phyloP scores from a whole-genome alignment of 2,329 filamentous ascomycete species.

The Aspergillus persii region DNA sequence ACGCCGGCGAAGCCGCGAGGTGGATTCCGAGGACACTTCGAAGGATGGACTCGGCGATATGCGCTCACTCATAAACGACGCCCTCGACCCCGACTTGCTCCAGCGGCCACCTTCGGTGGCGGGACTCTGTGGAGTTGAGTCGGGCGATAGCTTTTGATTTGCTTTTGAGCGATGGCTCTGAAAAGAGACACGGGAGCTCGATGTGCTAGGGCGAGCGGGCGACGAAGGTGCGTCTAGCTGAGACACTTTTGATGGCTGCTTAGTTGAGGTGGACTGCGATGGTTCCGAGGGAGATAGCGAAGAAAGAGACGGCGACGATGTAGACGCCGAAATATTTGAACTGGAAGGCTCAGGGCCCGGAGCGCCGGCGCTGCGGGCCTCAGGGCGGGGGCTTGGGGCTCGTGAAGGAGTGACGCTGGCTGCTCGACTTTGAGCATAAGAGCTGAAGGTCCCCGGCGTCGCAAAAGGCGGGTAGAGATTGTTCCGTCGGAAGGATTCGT shows the following conservation, averaged over 20 bases:
- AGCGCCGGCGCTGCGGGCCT: constrained; percentile 33
- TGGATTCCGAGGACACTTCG: constrained; percentile 21
- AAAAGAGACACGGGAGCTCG: constrained; percentile 34
- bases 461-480: constrained; percentile 75
- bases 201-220: constrained; percentile 26
- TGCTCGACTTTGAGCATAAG: constrained; percentile 64
- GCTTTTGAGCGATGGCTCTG: constrained; percentile 31
- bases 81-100: constrained; percentile 25
- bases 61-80: constrained; percentile 24
- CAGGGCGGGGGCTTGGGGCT: constrained; percentile 38
- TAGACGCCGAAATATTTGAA: constrained; percentile 31
- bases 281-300: constrained; percentile 23
- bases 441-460: constrained; percentile 75
- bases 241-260: constrained; percentile 9
- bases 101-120: constrained; percentile 24
- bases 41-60: constrained; percentile 24
- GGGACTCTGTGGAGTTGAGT: constrained; percentile 25
- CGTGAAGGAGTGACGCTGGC: constrained; percentile 53
- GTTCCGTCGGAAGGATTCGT: constrained; percentile 92
- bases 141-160: constrained; percentile 24
- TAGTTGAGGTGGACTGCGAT: constrained; percentile 14
- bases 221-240: constrained; percentile 18
- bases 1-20: constrained; percentile 53
- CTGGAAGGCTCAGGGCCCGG: constrained; percentile 28
- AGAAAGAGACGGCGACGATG: constrained; percentile 37